Evolutionary conservation across 2,329 filamentous ascomycete genomes (phyloP).

Genomic region (Pyricularia sp.): DNA sequence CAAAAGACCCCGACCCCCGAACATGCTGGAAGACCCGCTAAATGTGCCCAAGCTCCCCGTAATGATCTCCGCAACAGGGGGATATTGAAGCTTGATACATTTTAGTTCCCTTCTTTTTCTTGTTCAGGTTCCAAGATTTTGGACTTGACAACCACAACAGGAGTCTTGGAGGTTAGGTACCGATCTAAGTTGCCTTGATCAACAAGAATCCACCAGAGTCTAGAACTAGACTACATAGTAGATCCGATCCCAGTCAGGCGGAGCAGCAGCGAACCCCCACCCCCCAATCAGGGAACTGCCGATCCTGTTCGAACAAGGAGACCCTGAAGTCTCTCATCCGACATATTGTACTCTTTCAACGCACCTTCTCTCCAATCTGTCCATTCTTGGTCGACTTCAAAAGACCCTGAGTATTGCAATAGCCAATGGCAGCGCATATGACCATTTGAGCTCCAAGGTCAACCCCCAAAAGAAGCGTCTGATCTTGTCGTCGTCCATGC

Average conservation of each 20-base stretch:
- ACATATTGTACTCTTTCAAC: neutral
- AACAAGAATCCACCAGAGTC: neutral
- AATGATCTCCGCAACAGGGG: neutral
- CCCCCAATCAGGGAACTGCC: neutral
- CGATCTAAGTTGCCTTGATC: neutral
- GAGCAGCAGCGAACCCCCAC: no score
- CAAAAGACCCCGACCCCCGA: neutral
- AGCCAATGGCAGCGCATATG: neutral
- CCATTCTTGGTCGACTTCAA: neutral
- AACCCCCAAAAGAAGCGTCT: neutral
- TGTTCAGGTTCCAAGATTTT: neutral
- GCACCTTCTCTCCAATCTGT: neutral
- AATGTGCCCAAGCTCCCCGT: neutral
- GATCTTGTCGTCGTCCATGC: neutral
- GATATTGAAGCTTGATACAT: neutral
- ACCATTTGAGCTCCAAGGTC: neutral
- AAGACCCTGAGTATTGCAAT: neutral
- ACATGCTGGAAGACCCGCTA: neutral
- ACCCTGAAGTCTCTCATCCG: neutral
- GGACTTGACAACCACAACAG: no score
- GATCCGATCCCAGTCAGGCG: neutral
- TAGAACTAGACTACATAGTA: neutral
- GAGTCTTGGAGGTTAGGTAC: neutral
- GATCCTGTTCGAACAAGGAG: neutral
- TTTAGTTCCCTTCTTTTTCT: neutral